Percentiles rank a stretch among this genome's conserved stretches.
phyloP scores from a whole-genome alignment of 1,284 basidiomycete genomes.

The Rhizoctonia solani region DNA sequence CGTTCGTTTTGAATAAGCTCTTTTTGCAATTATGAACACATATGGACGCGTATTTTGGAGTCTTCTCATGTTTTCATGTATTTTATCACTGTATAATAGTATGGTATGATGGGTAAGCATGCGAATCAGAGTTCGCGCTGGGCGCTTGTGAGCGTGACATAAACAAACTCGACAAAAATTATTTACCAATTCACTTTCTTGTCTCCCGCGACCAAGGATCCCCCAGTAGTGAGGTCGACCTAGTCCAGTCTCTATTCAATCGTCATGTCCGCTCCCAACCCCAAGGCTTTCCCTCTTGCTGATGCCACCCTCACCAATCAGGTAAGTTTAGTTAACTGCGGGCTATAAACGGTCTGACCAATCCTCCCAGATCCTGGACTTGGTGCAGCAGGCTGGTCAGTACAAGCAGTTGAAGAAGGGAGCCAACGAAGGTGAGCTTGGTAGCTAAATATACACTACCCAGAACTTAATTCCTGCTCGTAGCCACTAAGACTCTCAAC shows the following conservation, averaged over 20 bases:
- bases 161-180: slow-evolving; percentile 6
- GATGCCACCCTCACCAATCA: slow-evolving; percentile 90
- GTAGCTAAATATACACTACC: neutral
- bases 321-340: slow-evolving; percentile 57
- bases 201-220: slow-evolving; percentile 38
- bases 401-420: slow-evolving; percentile 99
- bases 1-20: no score
- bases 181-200: neutral
- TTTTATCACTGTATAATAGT: no score
- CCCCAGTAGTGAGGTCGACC: slow-evolving; percentile 40
- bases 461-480: slow-evolving; percentile 32
- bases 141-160: neutral
- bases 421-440: slow-evolving; percentile 81
- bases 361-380: slow-evolving; percentile 73
- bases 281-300: slow-evolving; percentile 94
- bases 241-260: slow-evolving; percentile 2
- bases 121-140: neutral
- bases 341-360: slow-evolving; percentile 39
- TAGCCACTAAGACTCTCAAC: slow-evolving; percentile 96
- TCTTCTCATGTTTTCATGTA: no score
- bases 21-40: no score
- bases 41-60: no score
- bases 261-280: slow-evolving; percentile 45
- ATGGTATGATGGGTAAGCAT: no score
- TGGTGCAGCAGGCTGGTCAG: slow-evolving; percentile 86